Evolutionary conservation across 225 moss, liverwort and hornwort species (phyloP).

Genomic region (Marchantia paleacea): DNA sequence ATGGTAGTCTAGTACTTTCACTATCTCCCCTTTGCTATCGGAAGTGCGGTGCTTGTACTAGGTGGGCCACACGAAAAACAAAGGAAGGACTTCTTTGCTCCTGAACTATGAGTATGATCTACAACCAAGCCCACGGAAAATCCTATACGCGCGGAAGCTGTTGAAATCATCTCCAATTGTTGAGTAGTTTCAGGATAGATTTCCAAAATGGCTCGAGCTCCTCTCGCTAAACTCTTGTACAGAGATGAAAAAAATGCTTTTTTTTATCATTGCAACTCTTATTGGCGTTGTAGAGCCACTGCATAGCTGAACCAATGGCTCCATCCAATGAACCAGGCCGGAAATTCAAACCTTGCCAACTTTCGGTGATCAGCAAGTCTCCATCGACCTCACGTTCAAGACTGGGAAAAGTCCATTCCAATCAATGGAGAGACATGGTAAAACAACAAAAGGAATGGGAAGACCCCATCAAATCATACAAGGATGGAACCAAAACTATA

Average conservation of each 20-base stretch:
- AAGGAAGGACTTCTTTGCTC: conserved; percentile 84
- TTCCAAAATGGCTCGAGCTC: conserved; percentile 81
- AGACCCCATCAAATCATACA: too few species aligned
- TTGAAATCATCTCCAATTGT: conserved; percentile 89
- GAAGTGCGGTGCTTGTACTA: conserved; percentile 48
- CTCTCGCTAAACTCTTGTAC: conserved; percentile 73
- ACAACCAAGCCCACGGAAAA: conserved; percentile 94
- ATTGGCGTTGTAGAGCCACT: conserved; percentile 96
- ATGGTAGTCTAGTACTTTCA: too few species aligned
- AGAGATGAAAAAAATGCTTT: conserved; percentile 71
- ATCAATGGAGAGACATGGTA: too few species aligned
- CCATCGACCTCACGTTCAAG: conserved; percentile 86
- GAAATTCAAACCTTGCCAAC: conserved; percentile 75
- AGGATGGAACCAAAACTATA: too few species aligned
- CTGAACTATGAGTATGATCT: conserved; percentile 82
- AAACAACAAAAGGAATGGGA: too few species aligned
- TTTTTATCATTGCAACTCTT: conserved; percentile 64
- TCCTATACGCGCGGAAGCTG: conserved; percentile 80
- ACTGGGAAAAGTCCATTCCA: conserved; percentile 82
- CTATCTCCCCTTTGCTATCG: conserved; percentile 55
- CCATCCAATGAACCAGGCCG: conserved; percentile 78
- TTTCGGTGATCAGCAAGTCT: conserved; percentile 68
- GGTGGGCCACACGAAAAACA: conserved; percentile 76
- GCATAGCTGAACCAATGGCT: conserved; percentile 88
- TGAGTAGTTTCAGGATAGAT: conserved; percentile 77